These are phyloP conservation scores for Rhizoclosmatium globosum DNA, from an alignment of 192 early-diverging fungal species.

Conservation along the genomic window DNA sequence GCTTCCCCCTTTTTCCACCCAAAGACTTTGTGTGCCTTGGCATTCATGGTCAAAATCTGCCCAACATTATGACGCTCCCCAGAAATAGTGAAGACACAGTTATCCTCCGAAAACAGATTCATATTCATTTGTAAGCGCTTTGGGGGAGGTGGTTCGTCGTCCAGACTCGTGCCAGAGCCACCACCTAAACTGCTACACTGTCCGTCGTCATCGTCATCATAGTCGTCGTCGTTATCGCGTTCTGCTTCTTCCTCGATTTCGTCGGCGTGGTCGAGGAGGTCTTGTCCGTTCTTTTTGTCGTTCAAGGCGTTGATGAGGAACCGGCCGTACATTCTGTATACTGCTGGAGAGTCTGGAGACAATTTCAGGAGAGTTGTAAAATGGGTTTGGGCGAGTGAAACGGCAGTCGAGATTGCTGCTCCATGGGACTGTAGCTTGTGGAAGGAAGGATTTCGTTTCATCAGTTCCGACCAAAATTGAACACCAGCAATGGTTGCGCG, in stretches of 20 bases:
- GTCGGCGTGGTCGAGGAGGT: conserved; percentile 52
- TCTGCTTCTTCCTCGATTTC: conserved; percentile 48
- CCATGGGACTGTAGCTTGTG: conserved; percentile 47
- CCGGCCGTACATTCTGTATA: conserved; percentile 50
- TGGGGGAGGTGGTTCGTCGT: neutral
- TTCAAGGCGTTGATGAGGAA: conserved; percentile 56
- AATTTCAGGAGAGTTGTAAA: conserved; percentile 48
- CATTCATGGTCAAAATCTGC: conserved; percentile 47
- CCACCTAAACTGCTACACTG: neutral
- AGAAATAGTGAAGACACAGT: conserved; percentile 48
- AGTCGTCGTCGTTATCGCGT: neutral
- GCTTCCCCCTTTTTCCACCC: conserved; percentile 42
- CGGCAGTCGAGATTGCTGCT: conserved; percentile 41
- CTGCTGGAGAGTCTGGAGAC: conserved; percentile 43
- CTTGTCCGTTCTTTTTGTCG: conserved; percentile 48
- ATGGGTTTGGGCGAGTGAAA: conserved; percentile 47
- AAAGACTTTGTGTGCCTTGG: conserved; percentile 38
- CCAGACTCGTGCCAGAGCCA: neutral
- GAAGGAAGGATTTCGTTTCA: conserved; percentile 43
- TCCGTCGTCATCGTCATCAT: conserved; percentile 29
- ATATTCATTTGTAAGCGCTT: neutral
- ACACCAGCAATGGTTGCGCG: conserved; percentile 44
- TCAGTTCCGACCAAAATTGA: conserved; percentile 59
- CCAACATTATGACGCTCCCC: conserved; percentile 46
- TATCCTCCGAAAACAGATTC: conserved; percentile 39